Base-by-base conservation (phyloP, 345 rosid genomes). In the Durio zibethinus region DNA sequence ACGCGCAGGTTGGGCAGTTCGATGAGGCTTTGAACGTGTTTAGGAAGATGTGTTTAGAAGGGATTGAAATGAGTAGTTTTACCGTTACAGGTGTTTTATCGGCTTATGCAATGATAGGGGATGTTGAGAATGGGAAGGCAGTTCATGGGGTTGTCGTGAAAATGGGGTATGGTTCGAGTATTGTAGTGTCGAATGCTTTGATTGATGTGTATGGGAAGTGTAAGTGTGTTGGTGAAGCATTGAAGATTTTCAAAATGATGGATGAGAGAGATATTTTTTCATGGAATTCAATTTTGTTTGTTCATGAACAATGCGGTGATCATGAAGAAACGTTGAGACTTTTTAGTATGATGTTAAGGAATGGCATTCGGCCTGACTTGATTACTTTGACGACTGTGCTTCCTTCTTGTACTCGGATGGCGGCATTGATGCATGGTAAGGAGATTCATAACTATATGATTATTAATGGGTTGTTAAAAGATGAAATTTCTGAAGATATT, bases 161-260 rank as follows among this genome's bases (percentile, higher is more conserved):
- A 36, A 36, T 36, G 38, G 38, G 38, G 38, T 36, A 36, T 36
- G 38, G 0, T 36, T 36, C 38, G 5, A 36, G 38, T 36, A 36
- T 4, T 36, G 38, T 36, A 36, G 38, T 36, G 5, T 36, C 38
- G 5, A 36, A 36, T 36, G 38, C n/a, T 0, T 79, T 91, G 84
- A 85, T 91, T 82, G 90, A 91, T 85, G 83, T 90, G 92, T 90
- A 91, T 79, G 90, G 92, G 11, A 91, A 91, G 84, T 83, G 91
- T 77, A 85, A 84, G 33, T 70, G 80, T 78, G 27, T 85, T n/a
- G 76, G 59, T 57, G 89, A 82, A 36, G 91, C 92, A 14, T 38
- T 79, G 23, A 47, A 31, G 43, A 83, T 88, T 67, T 91, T 90
- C 50, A 80, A 84, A 73, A 83, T 69, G 72, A 87, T 90, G 84